Evolutionary conservation across 257 asterid species (phyloP).

Genomic region (Solanum infundibuliforme): DNA sequence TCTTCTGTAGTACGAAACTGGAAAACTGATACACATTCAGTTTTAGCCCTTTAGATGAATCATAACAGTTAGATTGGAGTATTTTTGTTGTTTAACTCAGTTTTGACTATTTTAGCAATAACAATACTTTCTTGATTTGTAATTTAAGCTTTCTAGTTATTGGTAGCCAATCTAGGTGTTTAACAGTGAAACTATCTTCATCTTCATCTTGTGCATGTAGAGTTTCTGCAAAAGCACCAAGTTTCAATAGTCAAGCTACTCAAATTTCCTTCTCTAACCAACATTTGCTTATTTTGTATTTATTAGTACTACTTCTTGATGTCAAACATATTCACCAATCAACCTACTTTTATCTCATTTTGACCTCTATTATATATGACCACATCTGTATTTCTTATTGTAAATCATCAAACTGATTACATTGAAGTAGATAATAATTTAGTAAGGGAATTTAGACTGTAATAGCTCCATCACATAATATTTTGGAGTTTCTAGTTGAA

Average conservation of each 20-base stretch:
- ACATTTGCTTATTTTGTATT: not conserved
- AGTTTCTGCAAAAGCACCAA: not conserved
- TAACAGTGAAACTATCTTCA: not conserved
- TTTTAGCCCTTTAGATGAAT: not conserved
- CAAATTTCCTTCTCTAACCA: not conserved
- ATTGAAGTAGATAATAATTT: not conserved
- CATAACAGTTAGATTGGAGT: not conserved
- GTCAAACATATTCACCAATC: not conserved
- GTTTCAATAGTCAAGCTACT: not conserved
- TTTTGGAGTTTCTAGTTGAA: not conserved
- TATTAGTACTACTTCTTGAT: not conserved
- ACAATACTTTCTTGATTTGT: not conserved
- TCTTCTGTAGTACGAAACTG: not conserved
- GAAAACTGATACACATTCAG: not conserved
- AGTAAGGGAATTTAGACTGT: not conserved
- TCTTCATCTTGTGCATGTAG: not conserved
- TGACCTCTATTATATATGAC: not conserved
- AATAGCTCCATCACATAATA: not conserved
- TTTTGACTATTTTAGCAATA: not conserved
- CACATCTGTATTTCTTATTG: not conserved
- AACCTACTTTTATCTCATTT: not conserved
- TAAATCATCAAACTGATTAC: not conserved
- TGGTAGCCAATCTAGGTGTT: not conserved
- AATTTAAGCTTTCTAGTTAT: not conserved
- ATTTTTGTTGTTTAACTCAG: not conserved